Conservation (phyloP, 2,329 filamentous ascomycete species). For the Fusarium coicis region DNA sequence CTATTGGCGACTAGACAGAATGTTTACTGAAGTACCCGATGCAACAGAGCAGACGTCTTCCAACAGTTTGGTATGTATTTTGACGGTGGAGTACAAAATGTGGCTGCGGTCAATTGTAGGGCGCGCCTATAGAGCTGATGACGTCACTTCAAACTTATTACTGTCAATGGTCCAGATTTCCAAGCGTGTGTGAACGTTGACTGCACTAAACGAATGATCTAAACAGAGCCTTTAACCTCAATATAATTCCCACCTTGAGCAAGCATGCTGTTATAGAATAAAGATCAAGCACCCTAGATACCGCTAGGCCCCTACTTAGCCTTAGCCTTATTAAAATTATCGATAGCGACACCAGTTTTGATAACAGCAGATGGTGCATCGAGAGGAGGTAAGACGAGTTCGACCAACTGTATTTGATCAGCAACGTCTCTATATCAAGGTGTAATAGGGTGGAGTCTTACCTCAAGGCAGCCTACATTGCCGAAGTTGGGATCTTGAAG, state of each 20-base stretch:
- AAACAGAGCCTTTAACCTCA: accelerated
- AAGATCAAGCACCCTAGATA: not conserved
- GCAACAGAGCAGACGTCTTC: accelerated
- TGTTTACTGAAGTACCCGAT: not conserved
- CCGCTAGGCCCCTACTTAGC: not conserved
- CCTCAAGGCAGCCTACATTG: not conserved
- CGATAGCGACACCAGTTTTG: not conserved
- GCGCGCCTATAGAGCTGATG: not conserved
- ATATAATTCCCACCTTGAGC: accelerated
- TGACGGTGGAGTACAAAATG: not conserved
- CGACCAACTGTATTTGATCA: not conserved
- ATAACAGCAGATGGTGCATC: not conserved
- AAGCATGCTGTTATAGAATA: accelerated
- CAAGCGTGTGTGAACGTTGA: not conserved
- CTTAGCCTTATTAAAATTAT: not conserved
- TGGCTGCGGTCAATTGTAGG: not conserved
- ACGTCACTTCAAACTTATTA: not conserved
- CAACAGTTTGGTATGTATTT: not conserved
- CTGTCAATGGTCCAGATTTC: not conserved
- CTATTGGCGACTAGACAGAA: accelerated
- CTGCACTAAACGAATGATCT: accelerated
- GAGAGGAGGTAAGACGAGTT: not conserved
- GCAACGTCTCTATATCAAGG: not conserved
- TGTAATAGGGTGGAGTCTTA: not conserved
- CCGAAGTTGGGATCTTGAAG: not conserved